phyloP scores from a whole-genome alignment of 2,329 filamentous ascomycete species.

The Bertia moriformis region DNA sequence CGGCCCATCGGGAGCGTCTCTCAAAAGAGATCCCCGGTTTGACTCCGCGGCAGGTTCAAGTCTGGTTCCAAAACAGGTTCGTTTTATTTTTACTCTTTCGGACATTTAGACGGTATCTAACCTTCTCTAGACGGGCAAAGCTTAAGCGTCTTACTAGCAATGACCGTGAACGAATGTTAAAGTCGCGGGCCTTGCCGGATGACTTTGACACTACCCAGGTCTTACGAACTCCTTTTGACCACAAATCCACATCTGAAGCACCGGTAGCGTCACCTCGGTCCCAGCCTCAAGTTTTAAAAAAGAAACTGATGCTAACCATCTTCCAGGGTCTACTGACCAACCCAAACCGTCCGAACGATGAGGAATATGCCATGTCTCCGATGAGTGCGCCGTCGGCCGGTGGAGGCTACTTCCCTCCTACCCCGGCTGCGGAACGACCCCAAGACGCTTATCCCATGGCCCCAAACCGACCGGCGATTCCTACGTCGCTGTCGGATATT shows the following conservation, averaged over 20 bases:
- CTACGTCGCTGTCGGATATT: too few species aligned
- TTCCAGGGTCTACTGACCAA: not conserved
- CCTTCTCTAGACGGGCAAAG: constrained; percentile 43
- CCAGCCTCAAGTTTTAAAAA: not conserved
- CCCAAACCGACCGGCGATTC: too few species aligned
- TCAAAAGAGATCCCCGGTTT: constrained; percentile 82
- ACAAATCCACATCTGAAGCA: not conserved
- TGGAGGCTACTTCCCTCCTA: not conserved
- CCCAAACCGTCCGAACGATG: not conserved
- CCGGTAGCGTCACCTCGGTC: not conserved
- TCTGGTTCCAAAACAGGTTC: constrained; percentile 98
- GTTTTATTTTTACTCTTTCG: constrained; percentile 5
- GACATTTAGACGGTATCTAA: not conserved
- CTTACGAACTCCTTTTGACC: constrained; percentile 52
- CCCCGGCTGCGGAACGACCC: too few species aligned
- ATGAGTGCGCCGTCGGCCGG: not conserved
- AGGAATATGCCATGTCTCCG: not conserved
- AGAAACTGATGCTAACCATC: not conserved
- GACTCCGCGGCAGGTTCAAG: constrained; percentile 83
- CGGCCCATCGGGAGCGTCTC: constrained; percentile 72
- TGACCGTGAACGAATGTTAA: constrained; percentile 57
- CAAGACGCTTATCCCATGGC: too few species aligned
- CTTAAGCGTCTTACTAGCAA: constrained; percentile 59
- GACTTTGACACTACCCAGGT: constrained; percentile 59
- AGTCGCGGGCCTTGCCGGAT: constrained; percentile 57